phyloP scores from a whole-genome alignment of 495 filamentous ascomycete genomes.

The Haplographium delicatum region DNA sequence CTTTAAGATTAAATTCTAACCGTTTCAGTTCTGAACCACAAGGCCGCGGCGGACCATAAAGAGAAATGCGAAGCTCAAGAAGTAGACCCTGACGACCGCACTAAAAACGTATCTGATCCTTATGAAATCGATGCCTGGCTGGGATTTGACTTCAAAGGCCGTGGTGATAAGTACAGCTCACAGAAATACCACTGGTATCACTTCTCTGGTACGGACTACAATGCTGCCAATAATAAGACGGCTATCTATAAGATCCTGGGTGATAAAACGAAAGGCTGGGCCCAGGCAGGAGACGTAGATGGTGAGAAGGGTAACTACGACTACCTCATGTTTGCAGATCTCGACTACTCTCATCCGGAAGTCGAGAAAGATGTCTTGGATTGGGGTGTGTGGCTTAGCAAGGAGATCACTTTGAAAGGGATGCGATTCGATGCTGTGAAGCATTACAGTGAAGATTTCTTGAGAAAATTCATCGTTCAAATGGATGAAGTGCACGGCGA shows the following conservation, averaged over 20 bases:
- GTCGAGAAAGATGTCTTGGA: conserved; percentile 56
- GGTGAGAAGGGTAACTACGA: conserved; percentile 68
- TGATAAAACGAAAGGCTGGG: conserved; percentile 57
- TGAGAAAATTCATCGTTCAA: conserved; percentile 51
- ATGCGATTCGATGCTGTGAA: conserved; percentile 73
- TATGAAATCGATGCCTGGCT: conserved; percentile 66
- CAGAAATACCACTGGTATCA: conserved; percentile 66
- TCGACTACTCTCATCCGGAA: conserved; percentile 63
- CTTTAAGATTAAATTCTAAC: conserved; percentile 1
- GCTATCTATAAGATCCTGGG: conserved; percentile 67
- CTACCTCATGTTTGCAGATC: conserved; percentile 62
- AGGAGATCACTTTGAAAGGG: conserved; percentile 53
- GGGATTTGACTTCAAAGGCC: conserved; percentile 59
- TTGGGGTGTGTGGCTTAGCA: conserved; percentile 64
- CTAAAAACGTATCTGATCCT: conserved; percentile 46
- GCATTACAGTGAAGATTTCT: conserved; percentile 63
- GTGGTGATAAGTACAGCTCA: conserved; percentile 51
- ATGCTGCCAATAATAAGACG: conserved; percentile 48
- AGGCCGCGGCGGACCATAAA: conserved; percentile 60
- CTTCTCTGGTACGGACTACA: conserved; percentile 67
- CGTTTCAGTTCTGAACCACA: conserved; percentile 63
- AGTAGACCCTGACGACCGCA: conserved; percentile 56
- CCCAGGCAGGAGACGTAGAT: conserved; percentile 50
- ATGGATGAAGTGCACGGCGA: conserved; percentile 43
- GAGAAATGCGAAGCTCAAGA: conserved; percentile 57